Percentiles rank a stretch among this genome's conserved stretches.
Evolutionary conservation across 2,329 filamentous ascomycete species (phyloP).

Genomic region (Colletotrichum tamarilloi): DNA sequence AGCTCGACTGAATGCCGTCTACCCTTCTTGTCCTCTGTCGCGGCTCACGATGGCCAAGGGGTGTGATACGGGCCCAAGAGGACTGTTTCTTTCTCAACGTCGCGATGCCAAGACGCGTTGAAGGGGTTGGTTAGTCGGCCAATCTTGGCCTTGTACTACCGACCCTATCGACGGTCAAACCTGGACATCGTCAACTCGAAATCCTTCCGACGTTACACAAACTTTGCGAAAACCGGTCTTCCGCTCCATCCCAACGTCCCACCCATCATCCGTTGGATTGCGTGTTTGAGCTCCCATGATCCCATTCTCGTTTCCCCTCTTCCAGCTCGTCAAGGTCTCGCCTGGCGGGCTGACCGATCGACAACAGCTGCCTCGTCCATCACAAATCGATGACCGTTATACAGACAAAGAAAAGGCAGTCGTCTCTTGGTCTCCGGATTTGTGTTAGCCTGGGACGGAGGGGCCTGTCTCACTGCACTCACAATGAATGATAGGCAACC

Average conservation of each 20-base stretch:
- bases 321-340: not conserved
- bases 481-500: not conserved
- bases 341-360: not conserved
- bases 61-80: constrained; percentile 1
- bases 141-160: not conserved
- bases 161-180: constrained; percentile 17
- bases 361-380: not conserved
- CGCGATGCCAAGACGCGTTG: constrained; percentile 7
- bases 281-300: not conserved
- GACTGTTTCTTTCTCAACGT: constrained; percentile 30
- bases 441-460: constrained; percentile 5
- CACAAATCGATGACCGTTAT: constrained; percentile 28
- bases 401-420: constrained; percentile 23
- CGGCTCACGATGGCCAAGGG: not conserved
- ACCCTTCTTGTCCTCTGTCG: not conserved
- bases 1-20: constrained; percentile 8
- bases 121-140: not conserved
- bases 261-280: not conserved
- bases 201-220: not conserved
- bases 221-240: not conserved
- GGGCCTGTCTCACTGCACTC: not conserved
- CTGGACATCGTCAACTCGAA: constrained; percentile 8
- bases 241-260: not conserved
- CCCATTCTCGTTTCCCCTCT: not conserved
- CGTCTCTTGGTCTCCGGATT: constrained; percentile 1